These are phyloP conservation scores for Fraxinus americana DNA, from an alignment of 257 asterid species.

Conservation along the genomic window DNA sequence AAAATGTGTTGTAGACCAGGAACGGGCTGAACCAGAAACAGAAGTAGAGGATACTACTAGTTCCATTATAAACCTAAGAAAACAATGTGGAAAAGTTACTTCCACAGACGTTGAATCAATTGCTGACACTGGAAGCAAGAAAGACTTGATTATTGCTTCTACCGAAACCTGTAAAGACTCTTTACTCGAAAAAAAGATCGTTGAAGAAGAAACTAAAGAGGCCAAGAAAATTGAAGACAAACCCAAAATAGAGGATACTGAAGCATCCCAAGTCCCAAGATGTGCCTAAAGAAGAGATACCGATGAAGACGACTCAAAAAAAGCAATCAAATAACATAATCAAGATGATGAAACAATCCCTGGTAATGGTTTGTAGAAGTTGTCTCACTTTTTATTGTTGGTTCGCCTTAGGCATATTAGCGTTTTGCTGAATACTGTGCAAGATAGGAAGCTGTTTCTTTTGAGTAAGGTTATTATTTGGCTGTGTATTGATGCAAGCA, in stretches of 20 bases:
- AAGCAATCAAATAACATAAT: conserved; percentile 64
- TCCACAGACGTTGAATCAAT: conserved; percentile 40
- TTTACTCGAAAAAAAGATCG: conserved; percentile 6
- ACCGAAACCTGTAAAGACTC: conserved; percentile 27
- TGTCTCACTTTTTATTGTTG: conserved; percentile 31
- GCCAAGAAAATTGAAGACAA: conserved; percentile 21
- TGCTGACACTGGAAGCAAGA: conserved; percentile 29
- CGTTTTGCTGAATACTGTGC: conserved; percentile 30
- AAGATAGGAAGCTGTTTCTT: conserved; percentile 23
- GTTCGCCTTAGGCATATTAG: conserved; percentile 36
- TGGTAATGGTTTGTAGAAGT: conserved; percentile 45
- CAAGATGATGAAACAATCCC: conserved; percentile 80
- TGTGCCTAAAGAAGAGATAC: conserved; percentile 46
- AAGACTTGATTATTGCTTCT: conserved; percentile 23
- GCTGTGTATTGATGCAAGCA: conserved; percentile 46
- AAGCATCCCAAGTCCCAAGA: conserved; percentile 39
- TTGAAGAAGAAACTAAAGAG: conserved; percentile 8
- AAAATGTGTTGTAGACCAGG: conserved; percentile 30
- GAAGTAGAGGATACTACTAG: conserved; percentile 22
- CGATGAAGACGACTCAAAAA: conserved; percentile 39
- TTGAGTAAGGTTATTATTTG: conserved; percentile 26
- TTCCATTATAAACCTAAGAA: conserved; percentile 24
- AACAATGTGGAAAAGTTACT: conserved; percentile 32
- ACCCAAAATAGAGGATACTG: conserved; percentile 12
- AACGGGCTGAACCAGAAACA: conserved; percentile 26